phyloP scores from a whole-genome alignment of 2,329 filamentous ascomycete genomes.

The Amphichorda felina region DNA sequence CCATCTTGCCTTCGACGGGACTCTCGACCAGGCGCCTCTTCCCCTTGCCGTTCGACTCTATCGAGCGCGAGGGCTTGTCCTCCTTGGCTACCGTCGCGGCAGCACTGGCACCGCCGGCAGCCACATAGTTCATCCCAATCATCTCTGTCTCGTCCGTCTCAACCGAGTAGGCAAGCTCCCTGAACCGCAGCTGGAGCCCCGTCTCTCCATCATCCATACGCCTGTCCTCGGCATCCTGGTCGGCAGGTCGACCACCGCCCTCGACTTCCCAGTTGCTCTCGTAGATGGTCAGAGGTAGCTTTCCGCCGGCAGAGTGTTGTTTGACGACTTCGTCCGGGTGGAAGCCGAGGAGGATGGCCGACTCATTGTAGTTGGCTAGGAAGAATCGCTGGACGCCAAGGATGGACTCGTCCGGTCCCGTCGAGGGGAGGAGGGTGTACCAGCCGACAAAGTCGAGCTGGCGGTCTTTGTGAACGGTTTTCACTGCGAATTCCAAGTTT shows the following conservation, averaged over 20 bases:
- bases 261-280: slow-evolving; percentile 74
- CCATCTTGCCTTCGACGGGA: slow-evolving; percentile 12
- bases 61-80: slow-evolving; percentile 26
- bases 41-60: slow-evolving; percentile 39
- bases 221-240: slow-evolving; percentile 49
- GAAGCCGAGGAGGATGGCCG: slow-evolving; percentile 77
- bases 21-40: slow-evolving; percentile 28
- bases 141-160: slow-evolving; percentile 95
- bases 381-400: slow-evolving; percentile 71
- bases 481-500: slow-evolving; percentile 42
- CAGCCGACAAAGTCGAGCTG: slow-evolving; percentile 81
- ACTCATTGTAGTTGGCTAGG: slow-evolving; percentile 66
- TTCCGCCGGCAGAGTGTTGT: slow-evolving; percentile 56
- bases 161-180: slow-evolving; percentile 73
- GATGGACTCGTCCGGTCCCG: slow-evolving; percentile 57
- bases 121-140: slow-evolving; percentile 93
- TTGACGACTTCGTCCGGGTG: slow-evolving; percentile 52
- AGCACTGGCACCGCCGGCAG: slow-evolving; percentile 73
- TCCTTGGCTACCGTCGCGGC: slow-evolving; percentile 40
- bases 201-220: slow-evolving; percentile 54
- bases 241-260: slow-evolving; percentile 5
- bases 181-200: slow-evolving; percentile 57
- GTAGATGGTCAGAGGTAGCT: slow-evolving; percentile 82
- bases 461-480: slow-evolving; percentile 75
- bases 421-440: slow-evolving; percentile 68